A percentile compares a stretch with the other conserved stretches of the same genome.
These are phyloP conservation scores for Nicotiana otophora DNA, from an alignment of 257 asterid species.

Conservation along the genomic window DNA sequence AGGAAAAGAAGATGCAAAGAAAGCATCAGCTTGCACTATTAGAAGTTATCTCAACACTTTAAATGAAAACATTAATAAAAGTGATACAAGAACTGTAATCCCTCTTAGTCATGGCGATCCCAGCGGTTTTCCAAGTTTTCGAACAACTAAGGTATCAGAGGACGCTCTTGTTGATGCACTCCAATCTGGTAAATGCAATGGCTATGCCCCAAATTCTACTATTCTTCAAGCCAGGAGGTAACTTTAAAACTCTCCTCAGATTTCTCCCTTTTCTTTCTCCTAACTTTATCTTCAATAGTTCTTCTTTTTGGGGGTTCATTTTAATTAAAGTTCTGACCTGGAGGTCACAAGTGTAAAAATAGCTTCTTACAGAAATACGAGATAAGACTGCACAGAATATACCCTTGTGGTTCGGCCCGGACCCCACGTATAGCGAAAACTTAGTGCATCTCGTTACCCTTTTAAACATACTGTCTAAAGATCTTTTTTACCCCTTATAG, in stretches of 20 bases:
- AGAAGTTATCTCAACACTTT: not conserved
- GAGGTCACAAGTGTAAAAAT: no score
- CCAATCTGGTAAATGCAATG: slow-evolving; percentile 43
- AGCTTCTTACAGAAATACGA: no score
- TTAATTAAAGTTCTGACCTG: not conserved
- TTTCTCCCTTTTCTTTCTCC: not conserved
- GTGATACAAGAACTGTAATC: slow-evolving; percentile 34
- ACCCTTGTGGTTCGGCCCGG: no score
- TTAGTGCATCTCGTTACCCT: no score
- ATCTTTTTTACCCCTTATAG: no score
- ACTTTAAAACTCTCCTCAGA: not conserved
- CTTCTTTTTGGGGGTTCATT: not conserved
- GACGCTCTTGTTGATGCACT: slow-evolving; percentile 45
- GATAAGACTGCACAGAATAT: no score
- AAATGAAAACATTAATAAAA: slow-evolving; percentile 22
- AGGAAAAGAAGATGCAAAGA: slow-evolving; percentile 19
- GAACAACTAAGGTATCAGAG: slow-evolving; percentile 37
- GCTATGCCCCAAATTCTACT: slow-evolving; percentile 37
- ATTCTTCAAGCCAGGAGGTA: slow-evolving; percentile 46
- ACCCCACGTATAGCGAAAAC: no score
- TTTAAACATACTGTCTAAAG: no score
- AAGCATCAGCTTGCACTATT: slow-evolving; percentile 24
- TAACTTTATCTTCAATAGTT: not conserved
- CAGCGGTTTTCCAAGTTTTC: slow-evolving; percentile 44
- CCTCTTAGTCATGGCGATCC: slow-evolving; percentile 74